phyloP scores from a whole-genome alignment of 768 basidiomycete species.

The Crassisporium funariophilum region DNA sequence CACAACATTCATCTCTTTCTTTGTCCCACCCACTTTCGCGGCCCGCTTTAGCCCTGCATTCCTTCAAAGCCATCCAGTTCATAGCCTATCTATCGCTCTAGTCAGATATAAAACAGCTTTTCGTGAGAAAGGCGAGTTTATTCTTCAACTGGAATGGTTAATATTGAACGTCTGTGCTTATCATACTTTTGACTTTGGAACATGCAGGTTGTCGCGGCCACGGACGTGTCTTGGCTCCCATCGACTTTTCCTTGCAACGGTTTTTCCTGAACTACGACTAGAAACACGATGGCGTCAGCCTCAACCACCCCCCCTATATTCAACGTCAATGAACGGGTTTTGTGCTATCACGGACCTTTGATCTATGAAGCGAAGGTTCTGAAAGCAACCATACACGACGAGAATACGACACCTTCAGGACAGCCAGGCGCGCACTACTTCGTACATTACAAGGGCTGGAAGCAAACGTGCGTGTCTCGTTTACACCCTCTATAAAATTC shows the following conservation, averaged over 20 bases:
- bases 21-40: no score
- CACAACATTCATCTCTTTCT: no score
- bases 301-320: conserved; percentile 41
- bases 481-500: conserved; percentile 1
- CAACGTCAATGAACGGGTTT: conserved; percentile 70
- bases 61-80: no score
- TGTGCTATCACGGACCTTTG: conserved; percentile 95
- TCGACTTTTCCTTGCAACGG: neutral
- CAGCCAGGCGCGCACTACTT: conserved; percentile 81
- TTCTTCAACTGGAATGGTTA: no score
- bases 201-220: no score
- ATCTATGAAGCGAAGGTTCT: conserved; percentile 97
- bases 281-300: conserved; percentile 24
- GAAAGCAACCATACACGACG: conserved; percentile 62
- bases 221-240: no score
- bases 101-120: no score
- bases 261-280: neutral
- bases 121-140: no score
- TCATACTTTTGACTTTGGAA: no score
- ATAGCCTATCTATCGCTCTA: no score
- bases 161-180: no score
- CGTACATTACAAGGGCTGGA: conserved; percentile 99
- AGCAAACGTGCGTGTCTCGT: conserved; percentile 73
- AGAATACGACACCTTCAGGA: conserved; percentile 59
- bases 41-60: no score